Evolutionary conservation across 345 rosid species (phyloP), one percentile per base, ranked within the genome.

Genomic region (Conringia planisiliqua): DNA sequence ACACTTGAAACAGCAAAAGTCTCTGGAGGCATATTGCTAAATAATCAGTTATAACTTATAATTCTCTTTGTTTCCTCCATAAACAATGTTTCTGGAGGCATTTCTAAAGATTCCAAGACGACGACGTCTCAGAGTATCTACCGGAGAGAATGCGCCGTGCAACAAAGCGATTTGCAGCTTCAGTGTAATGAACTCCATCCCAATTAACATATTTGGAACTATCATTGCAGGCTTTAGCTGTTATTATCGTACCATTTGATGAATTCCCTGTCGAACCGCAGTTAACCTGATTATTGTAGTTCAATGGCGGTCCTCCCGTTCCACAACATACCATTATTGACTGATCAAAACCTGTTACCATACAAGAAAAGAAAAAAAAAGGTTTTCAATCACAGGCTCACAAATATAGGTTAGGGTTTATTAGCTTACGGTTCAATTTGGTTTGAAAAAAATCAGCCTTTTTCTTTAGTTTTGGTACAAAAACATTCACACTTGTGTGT

Each of bases 171-270:
- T 95, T 95, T 16, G 97, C 94, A 60, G 97, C 96, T 80, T 95
- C 97, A 0, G 97, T 86, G 74, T 89, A 95, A 77, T 95, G 99
- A 69, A 92, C 83, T 26, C 99, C 99, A 69, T 95, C 99, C 99
- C 99, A 95, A 13, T 78, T 95, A 16, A 95, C 87, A 78, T 92
- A 86, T 73, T 95, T 91, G 30, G 91, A 88, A 75, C 87, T 86
- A 50, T 86, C 97, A 62, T 38, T 72, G 74, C 97, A 92, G 20
- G 84, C 81, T 73, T 82, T 84, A 32, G 88, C 86, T 10, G 85
- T 84, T 59, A 85, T 62, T 24, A 85, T 50, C 1, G 85, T 84
- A 24, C 94, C 94, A 27, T 92, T 84, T 36, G 86, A 38, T 33
- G 86, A 38, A 30, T 76, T 87, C 72, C 72, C 85, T 12, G 94